Base-by-base conservation (phyloP, 257 asterid genomes). In the Nicotiana tabacum region DNA sequence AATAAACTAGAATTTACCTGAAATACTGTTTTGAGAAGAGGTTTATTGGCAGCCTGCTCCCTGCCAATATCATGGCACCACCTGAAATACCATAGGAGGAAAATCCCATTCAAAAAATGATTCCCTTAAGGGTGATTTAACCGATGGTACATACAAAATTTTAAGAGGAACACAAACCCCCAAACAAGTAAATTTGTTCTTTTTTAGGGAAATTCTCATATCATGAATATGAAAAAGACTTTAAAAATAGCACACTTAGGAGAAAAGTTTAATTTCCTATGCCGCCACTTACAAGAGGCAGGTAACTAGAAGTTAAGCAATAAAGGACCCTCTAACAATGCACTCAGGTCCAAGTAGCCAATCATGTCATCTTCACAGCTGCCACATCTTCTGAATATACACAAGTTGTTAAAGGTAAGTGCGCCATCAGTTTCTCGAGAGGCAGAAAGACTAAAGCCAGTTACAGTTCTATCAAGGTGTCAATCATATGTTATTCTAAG, bases 41-140 rank as follows among this genome's bases (percentile, higher is more conserved):
- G 89, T 67, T 37, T 87, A 81, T 84, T 84, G 17, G 87, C 86
- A 77, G 87, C 87, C 37, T 84, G 84, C 83, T 87, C 89, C 37
- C 87, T 77, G 5, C 89, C 89, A 79, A 87, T 82, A 66, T 87
- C 89, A 58, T 87, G 89, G 77, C 89, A 84, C 89, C 89, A 87
- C 82, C 89, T 87, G 81, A 76, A 43, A 69, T 18, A 16, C 37
- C 27, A 74, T 39, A 43, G 48, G 17, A 64, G 56, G 30, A 39
- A 58, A 56, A 64, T 24, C 21, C 30, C 72, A 78, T 55, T 79
- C 61, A 69, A 66, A 76, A 21, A 74, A 24, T 27, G 13, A 37
- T n/a, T 21, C 15, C 24, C 35, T 79, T 12, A 7, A 35, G 37
- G 55, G 35, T 35, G 60, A n/a, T 9, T 70, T 60, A 79, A 21